These are phyloP conservation scores for Penicillium verhagenii DNA, from an alignment of 495 filamentous ascomycete genomes.

Conservation along the genomic window DNA sequence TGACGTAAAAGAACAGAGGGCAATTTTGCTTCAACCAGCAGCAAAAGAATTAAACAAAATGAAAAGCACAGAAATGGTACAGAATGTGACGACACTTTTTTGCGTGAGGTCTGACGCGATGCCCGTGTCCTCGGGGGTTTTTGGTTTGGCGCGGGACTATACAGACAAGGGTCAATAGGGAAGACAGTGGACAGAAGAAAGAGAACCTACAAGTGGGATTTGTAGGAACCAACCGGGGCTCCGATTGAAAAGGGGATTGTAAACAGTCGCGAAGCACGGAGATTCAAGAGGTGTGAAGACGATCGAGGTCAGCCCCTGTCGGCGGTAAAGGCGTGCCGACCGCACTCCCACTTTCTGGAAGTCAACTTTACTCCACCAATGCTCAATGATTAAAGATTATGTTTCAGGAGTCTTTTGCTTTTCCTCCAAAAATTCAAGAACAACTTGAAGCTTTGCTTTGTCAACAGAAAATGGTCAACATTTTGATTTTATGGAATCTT, in stretches of 20 bases:
- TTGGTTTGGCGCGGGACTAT: not conserved
- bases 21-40: constrained; percentile 26
- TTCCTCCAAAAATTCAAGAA: too few relatives aligned
- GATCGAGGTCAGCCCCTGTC: constrained; percentile 22
- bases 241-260: constrained; percentile 13
- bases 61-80: not conserved
- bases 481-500: too few relatives aligned
- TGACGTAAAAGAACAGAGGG: constrained; percentile 12
- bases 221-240: constrained; percentile 25
- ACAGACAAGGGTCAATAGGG: not conserved
- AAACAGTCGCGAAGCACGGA: not conserved
- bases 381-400: not conserved
- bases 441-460: too few relatives aligned
- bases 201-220: not conserved
- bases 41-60: constrained; percentile 6
- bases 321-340: constrained; percentile 30
- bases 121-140: too few relatives aligned
- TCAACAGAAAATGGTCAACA: too few relatives aligned
- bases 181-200: not conserved
- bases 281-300: constrained; percentile 4
- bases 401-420: too few relatives aligned
- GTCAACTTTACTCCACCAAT: not conserved
- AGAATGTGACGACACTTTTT: not conserved
- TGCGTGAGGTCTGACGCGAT: too few relatives aligned
- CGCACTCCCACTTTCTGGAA: constrained; percentile 10